phyloP scores from a whole-genome alignment of 2,329 filamentous ascomycete species.

The Emergomyces pasteurianus region DNA sequence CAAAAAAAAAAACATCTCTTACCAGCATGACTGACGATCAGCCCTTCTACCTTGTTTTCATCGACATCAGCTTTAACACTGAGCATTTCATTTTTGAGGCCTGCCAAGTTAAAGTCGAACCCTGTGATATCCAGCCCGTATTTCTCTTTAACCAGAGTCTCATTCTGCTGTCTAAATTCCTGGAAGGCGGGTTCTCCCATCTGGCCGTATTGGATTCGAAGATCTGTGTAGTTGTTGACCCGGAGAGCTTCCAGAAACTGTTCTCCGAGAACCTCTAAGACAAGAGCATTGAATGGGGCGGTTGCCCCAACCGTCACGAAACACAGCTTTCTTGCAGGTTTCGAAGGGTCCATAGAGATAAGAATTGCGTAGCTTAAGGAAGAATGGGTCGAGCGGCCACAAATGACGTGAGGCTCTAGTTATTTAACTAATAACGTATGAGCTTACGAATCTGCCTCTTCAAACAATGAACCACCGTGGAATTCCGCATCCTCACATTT shows the following conservation, averaged over 20 bases:
- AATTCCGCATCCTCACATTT: neutral
- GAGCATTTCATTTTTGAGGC: constrained; percentile 49
- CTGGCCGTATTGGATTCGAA: constrained; percentile 71
- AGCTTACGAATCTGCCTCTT: neutral
- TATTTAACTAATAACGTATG: neutral
- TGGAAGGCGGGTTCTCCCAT: constrained; percentile 47
- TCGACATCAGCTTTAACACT: constrained; percentile 36
- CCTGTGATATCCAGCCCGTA: constrained; percentile 43
- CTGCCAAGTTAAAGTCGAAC: constrained; percentile 54
- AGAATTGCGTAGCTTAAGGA: neutral
- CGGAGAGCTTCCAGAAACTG: constrained; percentile 52
- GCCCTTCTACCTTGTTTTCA: constrained; percentile 41
- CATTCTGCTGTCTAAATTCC: constrained; percentile 17
- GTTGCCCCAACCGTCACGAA: constrained; percentile 92
- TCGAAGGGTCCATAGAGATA: constrained; percentile 12
- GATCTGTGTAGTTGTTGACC: constrained; percentile 51
- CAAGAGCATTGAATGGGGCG: constrained; percentile 63
- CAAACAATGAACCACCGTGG: neutral
- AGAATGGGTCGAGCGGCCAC: neutral
- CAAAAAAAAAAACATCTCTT: constrained; percentile 17
- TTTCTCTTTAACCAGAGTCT: constrained; percentile 13
- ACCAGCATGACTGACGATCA: constrained; percentile 88
- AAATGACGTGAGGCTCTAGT: neutral
- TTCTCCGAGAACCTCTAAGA: constrained; percentile 51
- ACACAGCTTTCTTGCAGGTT: constrained; percentile 37